Conservation (phyloP, 495 filamentous ascomycete species). For the Delitschia confertaspora region DNA sequence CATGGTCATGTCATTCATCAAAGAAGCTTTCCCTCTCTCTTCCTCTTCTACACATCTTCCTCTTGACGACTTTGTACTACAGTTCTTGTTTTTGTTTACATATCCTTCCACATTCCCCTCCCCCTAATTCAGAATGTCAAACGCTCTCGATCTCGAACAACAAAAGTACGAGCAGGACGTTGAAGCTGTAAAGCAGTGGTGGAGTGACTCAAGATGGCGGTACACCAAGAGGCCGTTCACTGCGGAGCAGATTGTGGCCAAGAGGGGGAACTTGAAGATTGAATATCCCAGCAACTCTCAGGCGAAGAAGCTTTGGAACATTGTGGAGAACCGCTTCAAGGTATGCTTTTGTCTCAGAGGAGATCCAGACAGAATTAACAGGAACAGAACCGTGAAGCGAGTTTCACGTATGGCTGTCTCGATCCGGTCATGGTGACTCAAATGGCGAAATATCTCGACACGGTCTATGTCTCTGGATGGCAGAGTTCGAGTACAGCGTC, state of each 20-base stretch:
- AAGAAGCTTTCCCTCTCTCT: constrained; percentile 2
- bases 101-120: not conserved
- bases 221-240: constrained; percentile 89
- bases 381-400: constrained; percentile 64
- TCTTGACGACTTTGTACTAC: not conserved
- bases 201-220: constrained; percentile 84
- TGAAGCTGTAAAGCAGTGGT: constrained; percentile 83
- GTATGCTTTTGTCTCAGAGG: constrained; percentile 37
- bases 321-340: constrained; percentile 75
- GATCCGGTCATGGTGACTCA: constrained; percentile 98
- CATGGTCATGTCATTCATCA: constrained; percentile 8
- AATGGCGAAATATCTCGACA: constrained; percentile 98
- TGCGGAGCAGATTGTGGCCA: constrained; percentile 91
- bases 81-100: not conserved
- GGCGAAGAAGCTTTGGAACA: constrained; percentile 90
- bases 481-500: constrained; percentile 96
- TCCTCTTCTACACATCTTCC: not conserved
- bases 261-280: constrained; percentile 85
- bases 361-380: not conserved
- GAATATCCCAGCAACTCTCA: constrained; percentile 82
- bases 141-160: constrained; percentile 66
- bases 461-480: constrained; percentile 97
- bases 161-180: constrained; percentile 72
- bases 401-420: constrained; percentile 92
- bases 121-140: constrained; percentile 15